Evolutionary conservation across 441 rosid genomes (phyloP).

Genomic region (Eruca vesicaria): DNA sequence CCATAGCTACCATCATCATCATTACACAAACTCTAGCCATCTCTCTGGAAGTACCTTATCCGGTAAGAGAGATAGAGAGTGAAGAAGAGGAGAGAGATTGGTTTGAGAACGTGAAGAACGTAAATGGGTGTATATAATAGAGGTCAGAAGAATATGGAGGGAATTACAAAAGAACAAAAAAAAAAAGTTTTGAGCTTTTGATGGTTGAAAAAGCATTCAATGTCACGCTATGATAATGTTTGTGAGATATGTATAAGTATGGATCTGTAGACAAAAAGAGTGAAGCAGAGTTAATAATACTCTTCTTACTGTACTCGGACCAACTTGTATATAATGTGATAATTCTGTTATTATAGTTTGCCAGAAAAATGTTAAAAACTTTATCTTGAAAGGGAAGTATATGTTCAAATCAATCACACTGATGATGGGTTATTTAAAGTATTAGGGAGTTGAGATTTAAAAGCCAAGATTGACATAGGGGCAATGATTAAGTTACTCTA

Average conservation of each 20-base stretch:
- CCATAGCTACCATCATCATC: constrained; percentile 19
- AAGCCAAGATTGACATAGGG: not conserved
- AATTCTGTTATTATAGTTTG: constrained; percentile 16
- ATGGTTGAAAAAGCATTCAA: constrained; percentile 28
- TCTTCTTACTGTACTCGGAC: not conserved
- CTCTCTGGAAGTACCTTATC: constrained; percentile 8
- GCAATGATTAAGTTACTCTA: not conserved
- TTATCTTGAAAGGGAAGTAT: not conserved
- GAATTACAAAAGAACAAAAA: constrained; percentile 18
- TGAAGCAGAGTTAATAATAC: not conserved
- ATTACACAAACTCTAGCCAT: constrained; percentile 25
- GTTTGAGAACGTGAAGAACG: constrained; percentile 33
- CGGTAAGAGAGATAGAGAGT: constrained; percentile 16
- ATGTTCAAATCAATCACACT: not conserved
- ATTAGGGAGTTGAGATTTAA: not conserved
- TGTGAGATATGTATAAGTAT: constrained; percentile 2
- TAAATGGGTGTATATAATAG: constrained; percentile 24
- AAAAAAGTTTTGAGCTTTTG: constrained; percentile 2
- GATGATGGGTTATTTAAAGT: not conserved
- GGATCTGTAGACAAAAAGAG: not conserved
- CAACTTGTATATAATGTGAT: constrained; percentile 18
- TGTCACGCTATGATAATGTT: constrained; percentile 31
- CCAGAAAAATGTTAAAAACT: not conserved
- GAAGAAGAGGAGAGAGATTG: constrained; percentile 16
- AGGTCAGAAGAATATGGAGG: constrained; percentile 24